These are phyloP conservation scores for Chloris gayana DNA, from an alignment of 176 grass and related monocot species.

Conservation along the genomic window DNA sequence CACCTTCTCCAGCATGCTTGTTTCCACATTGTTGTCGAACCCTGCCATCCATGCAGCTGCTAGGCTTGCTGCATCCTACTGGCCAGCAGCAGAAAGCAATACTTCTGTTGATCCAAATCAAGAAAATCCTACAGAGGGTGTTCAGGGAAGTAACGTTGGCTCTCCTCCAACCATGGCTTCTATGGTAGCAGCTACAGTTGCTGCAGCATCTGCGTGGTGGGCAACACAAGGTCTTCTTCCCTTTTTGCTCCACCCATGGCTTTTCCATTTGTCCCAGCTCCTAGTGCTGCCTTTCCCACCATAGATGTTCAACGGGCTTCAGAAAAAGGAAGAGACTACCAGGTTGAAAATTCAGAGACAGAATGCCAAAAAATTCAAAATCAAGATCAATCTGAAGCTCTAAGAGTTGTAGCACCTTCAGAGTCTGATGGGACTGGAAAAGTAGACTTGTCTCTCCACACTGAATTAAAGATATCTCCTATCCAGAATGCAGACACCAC, in stretches of 20 bases:
- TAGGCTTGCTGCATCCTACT: conserved; percentile 82
- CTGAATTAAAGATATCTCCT: conserved; percentile 45
- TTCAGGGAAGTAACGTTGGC: conserved; percentile 46
- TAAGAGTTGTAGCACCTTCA: conserved; percentile 30
- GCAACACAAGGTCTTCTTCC: conserved; percentile 86
- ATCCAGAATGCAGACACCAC: conserved; percentile 39
- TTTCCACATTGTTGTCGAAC: conserved; percentile 87
- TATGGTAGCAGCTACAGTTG: conserved; percentile 76
- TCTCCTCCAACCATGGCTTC: conserved; percentile 65
- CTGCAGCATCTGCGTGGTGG: conserved; percentile 97
- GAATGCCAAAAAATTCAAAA: conserved; percentile 42
- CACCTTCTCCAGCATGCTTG: conserved; percentile 75
- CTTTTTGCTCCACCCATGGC: conserved; percentile 59
- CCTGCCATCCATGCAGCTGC: conserved; percentile 75
- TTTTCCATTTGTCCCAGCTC: conserved; percentile 55
- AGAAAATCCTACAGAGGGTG: conserved; percentile 47
- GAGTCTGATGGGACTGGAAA: conserved; percentile 53
- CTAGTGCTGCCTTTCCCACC: conserved; percentile 41
- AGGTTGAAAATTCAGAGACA: conserved; percentile 35
- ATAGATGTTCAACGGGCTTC: conserved; percentile 37
- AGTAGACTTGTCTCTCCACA: conserved; percentile 37
- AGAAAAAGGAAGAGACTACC: conserved; percentile 39
- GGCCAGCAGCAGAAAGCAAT: conserved; percentile 55
- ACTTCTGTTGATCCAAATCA: conserved; percentile 43
- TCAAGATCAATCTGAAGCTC: conserved; percentile 39